A percentile compares a stretch with the other conserved stretches of the same genome.
Evolutionary conservation across 2,329 filamentous ascomycete species (phyloP).

Genomic region (Ophiostoma triangulosporum): DNA sequence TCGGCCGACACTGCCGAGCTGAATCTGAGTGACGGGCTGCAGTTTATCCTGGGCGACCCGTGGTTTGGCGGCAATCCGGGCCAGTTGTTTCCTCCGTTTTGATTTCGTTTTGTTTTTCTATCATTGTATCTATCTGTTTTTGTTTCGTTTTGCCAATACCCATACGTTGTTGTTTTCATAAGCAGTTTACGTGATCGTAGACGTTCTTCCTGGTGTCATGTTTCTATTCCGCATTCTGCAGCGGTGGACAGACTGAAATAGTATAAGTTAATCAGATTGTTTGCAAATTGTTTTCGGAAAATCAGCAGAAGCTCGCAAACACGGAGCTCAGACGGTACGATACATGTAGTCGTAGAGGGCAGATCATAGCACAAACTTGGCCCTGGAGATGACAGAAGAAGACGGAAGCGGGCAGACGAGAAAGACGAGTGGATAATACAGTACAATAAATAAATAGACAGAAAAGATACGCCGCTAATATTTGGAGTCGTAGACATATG

Average conservation of each 20-base stretch:
- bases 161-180: background rate
- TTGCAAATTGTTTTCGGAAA: too few species aligned
- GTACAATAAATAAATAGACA: background rate
- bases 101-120: background rate
- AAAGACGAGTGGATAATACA: background rate
- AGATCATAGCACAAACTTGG: background rate
- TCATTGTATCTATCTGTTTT: conserved; percentile 1
- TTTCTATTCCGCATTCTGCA: too few species aligned
- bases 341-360: background rate
- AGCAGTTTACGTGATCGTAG: too few species aligned
- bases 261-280: too few species aligned
- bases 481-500: background rate
- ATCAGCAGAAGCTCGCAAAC: too few species aligned
- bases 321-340: too few species aligned
- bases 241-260: too few species aligned
- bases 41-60: conserved; percentile 26
- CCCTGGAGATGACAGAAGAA: background rate
- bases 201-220: too few species aligned
- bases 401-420: background rate
- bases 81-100: conserved; percentile 4
- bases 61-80: conserved; percentile 24
- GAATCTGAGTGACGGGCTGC: conserved; percentile 21
- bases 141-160: background rate
- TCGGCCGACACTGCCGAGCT: conserved; percentile 6
- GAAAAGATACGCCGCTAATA: background rate